phyloP scores from a whole-genome alignment of 768 basidiomycete species.

The Leucocoprinus leucothites region DNA sequence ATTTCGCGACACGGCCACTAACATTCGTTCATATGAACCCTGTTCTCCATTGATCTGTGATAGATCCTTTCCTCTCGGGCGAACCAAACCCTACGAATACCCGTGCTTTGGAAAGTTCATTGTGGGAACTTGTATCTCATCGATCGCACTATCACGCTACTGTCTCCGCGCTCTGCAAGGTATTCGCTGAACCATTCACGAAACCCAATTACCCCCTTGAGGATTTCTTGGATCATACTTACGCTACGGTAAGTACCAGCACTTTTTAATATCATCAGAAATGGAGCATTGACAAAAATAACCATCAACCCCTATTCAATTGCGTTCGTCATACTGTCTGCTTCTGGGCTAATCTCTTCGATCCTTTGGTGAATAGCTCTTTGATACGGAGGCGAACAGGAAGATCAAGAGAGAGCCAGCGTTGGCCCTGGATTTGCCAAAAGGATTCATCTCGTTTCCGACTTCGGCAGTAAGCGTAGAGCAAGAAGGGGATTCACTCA shows the following conservation, averaged over 20 bases:
- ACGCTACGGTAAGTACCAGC: constrained; percentile 61
- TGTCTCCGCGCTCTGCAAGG: constrained; percentile 83
- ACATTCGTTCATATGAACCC: no score
- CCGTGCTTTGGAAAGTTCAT: constrained; percentile 77
- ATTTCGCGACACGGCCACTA: background rate
- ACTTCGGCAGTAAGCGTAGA: constrained; percentile 4
- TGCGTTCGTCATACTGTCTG: no score
- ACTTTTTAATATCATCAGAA: background rate
- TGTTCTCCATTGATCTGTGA: background rate
- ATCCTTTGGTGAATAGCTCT: constrained; percentile 49
- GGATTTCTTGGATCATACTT: constrained; percentile 95
- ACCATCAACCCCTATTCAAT: no score
- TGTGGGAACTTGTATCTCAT: constrained; percentile 90
- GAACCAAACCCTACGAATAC: constrained; percentile 77
- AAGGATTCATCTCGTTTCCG: constrained; percentile 27
- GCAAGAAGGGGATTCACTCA: background rate
- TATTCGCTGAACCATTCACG: constrained; percentile 92
- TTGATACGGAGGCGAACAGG: constrained; percentile 78
- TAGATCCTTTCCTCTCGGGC: constrained; percentile 63
- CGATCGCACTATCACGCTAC: constrained; percentile 79
- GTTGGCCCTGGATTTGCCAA: constrained; percentile 41
- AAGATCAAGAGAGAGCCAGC: constrained; percentile 79
- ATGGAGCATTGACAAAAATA: background rate
- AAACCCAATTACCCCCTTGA: constrained; percentile 89
- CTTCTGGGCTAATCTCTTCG: background rate